Base-by-base conservation (phyloP, 148 eudicot genomes). In the Heliamphora exappendiculata region DNA sequence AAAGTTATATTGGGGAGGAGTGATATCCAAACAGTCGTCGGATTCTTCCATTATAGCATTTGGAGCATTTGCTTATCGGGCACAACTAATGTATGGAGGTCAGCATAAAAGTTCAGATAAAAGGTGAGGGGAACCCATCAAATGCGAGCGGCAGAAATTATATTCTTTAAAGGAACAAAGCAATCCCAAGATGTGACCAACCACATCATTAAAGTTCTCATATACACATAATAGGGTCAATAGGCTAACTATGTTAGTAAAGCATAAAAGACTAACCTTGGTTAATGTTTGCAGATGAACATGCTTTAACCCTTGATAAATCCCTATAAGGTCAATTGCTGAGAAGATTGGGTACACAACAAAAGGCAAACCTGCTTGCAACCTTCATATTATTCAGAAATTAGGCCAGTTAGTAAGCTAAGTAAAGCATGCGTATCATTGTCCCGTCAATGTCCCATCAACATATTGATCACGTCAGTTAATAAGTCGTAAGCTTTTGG, bases 241-340 rank as follows among this genome's bases (percentile, higher is more conserved):
- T 53, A 57, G 20, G 31, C n/a, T 12, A 57, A 33, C 39, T 37
- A 14, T 50, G 36, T 44, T 24, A 16, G 6, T 16, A 20, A 59
- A 28, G 70, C 29, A 80, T 51, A 44, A 31, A 54, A 71, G 74
- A 78, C 85, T 33, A 80, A 95, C 98, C 97, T 95, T 95, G 63
- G 98, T 95, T 82, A 95, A 80, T 53, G 98, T 95, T 76, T 91
- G 96, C 73, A 95, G 88, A 86, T 95, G 97, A 65, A 95, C 97
- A 79, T 92, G 94, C 87, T 92, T 95, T 71, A 94, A 82, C 45
- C 93, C 87, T 86, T 89, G 92, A 84, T 94, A 91, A 72, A 94
- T 94, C 70, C 98, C 98, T 76, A 80, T 81, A 16, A 94, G 88
- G 80, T 94, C 98, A 78, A 92, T 55, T 37, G 87, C 90, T 13